A percentile compares a stretch with the other conserved stretches of the same genome.
Evolutionary conservation across 2,329 filamentous ascomycete genomes (phyloP).

Genomic region (Purpureocillium lavendulum): DNA sequence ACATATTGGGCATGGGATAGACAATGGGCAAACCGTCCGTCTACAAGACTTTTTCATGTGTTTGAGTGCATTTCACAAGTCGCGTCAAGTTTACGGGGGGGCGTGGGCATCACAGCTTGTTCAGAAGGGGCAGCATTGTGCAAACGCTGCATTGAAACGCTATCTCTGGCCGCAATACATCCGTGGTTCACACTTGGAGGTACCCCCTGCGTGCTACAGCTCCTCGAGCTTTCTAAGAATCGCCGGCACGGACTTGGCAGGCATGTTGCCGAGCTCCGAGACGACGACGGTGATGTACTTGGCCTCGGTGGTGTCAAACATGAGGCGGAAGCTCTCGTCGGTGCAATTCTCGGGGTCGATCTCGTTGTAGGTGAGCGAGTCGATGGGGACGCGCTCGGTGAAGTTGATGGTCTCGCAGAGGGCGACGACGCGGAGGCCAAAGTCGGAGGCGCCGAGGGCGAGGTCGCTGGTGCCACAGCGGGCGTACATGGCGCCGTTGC

Average conservation of each 20-base stretch:
- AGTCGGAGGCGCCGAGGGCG: conserved; percentile 70
- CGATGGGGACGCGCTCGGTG: conserved; percentile 73
- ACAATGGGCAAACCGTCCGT: background rate
- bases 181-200: too few species aligned
- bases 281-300: conserved; percentile 83
- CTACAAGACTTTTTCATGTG: background rate
- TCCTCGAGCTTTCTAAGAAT: conserved; percentile 51
- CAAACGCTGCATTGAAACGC: too few species aligned
- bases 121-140: too few species aligned
- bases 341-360: conserved; percentile 66
- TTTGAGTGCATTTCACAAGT: too few species aligned
- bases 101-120: too few species aligned
- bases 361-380: conserved; percentile 92
- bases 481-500: conserved; percentile 85
- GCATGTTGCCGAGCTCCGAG: conserved; percentile 81
- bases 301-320: conserved; percentile 88
- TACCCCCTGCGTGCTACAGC: conserved; percentile 22
- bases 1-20: background rate
- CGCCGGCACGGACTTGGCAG: conserved; percentile 73
- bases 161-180: too few species aligned
- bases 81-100: too few species aligned
- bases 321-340: conserved; percentile 48
- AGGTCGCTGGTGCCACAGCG: conserved; percentile 81
- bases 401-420: conserved; percentile 96
- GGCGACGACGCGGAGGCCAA: conserved; percentile 74